Percentiles rank a stretch among this genome's conserved stretches.
Conservation (phyloP, 192 early-diverging fungal species). For the Chytriomyces hyalinus region DNA sequence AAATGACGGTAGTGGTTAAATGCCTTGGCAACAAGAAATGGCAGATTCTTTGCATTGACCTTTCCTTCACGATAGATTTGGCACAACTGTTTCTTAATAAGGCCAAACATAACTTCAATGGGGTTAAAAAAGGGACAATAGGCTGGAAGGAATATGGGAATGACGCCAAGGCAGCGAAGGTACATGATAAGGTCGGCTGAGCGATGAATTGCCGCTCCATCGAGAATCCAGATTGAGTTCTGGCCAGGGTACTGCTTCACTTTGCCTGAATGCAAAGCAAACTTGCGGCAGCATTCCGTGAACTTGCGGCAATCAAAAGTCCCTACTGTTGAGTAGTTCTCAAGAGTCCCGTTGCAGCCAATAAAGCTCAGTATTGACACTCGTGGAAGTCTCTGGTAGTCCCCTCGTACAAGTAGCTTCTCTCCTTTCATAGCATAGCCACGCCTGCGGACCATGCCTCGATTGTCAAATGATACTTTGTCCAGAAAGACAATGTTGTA, state of each 20-base stretch:
- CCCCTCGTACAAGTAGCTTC: slow-evolving; percentile 4
- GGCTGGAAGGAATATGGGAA: slow-evolving; percentile 33
- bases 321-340: slow-evolving; percentile 5
- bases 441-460: slow-evolving; percentile 12
- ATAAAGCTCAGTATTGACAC: too few relatives aligned
- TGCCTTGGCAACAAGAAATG: neutral
- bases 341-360: slow-evolving; percentile 24
- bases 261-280: slow-evolving; percentile 11
- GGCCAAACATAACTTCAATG: neutral
- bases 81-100: neutral
- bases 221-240: slow-evolving; percentile 39
- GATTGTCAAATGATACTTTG: slow-evolving; percentile 39
- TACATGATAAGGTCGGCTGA: neutral
- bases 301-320: slow-evolving; percentile 32
- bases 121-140: slow-evolving; percentile 22
- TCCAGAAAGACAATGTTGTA: slow-evolving; percentile 36
- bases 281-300: slow-evolving; percentile 5
- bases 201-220: slow-evolving; percentile 12
- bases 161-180: slow-evolving; percentile 19
- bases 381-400: too few relatives aligned
- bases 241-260: slow-evolving; percentile 28
- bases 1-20: neutral
- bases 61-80: neutral
- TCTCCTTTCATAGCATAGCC: slow-evolving; percentile 35
- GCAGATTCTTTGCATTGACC: neutral